phyloP scores from a whole-genome alignment of 2,329 filamentous ascomycete species.

The Beauveria scarabaeidicola region DNA sequence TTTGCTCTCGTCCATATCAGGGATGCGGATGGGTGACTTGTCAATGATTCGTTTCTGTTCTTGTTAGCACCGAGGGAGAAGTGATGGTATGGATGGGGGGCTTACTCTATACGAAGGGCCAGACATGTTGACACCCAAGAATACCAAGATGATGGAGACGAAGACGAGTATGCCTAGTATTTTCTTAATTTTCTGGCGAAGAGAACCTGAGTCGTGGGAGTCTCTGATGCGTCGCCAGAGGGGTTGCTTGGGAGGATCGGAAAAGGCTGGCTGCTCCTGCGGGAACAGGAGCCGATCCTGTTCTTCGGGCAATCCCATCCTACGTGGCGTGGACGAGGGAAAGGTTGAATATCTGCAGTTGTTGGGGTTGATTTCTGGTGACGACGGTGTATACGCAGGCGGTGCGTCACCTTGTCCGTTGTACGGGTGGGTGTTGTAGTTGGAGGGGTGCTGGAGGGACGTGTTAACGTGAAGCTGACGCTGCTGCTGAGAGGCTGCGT shows the following conservation, averaged over 20 bases:
- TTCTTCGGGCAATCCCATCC: constrained; percentile 37
- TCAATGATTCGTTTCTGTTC: constrained; percentile 18
- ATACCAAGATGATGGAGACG: constrained; percentile 23
- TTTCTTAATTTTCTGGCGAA: constrained; percentile 22
- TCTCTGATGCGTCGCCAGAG: constrained; percentile 24
- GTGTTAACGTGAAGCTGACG: constrained; percentile 6
- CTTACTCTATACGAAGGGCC: constrained; percentile 23
- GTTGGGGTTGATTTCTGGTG: constrained; percentile 22
- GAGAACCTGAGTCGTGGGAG: constrained; percentile 12
- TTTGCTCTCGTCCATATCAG: constrained; percentile 15
- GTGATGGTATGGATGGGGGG: neutral
- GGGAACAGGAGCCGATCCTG: constrained; percentile 32
- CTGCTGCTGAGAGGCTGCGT: constrained; percentile 10
- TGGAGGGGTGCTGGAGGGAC: neutral
- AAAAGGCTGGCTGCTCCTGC: constrained; percentile 40
- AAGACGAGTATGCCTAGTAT: constrained; percentile 25
- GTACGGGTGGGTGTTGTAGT: constrained; percentile 9
- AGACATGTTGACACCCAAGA: constrained; percentile 19
- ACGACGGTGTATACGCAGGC: constrained; percentile 35
- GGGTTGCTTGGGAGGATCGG: constrained; percentile 17
- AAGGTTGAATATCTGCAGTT: constrained; percentile 43
- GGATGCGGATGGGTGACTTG: constrained; percentile 18
- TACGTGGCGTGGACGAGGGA: constrained; percentile 16
- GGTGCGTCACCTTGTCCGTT: constrained; percentile 32
- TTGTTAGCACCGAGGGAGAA: neutral